Evolutionary conservation across 2,329 filamentous ascomycete species (phyloP), one percentile per base, ranked within the genome.

Genomic region (Dactylellina haptotyla): DNA sequence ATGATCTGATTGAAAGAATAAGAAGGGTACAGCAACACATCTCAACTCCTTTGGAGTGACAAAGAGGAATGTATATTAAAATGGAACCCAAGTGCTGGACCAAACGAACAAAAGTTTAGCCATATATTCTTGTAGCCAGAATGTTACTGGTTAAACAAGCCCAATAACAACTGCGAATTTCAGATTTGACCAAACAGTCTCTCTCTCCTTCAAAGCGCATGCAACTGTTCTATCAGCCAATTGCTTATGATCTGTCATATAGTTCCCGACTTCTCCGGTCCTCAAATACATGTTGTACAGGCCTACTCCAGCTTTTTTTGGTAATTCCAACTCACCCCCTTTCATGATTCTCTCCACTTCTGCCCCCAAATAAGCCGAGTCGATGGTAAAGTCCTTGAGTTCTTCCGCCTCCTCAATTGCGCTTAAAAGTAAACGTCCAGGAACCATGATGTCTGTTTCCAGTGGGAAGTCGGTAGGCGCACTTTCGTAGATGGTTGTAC

Each of bases 121-220:
- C n/a, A n/a, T n/a, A n/a, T n/a, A n/a, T n/a, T n/a, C n/a, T n/a
- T n/a, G n/a, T n/a, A n/a, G n/a, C n/a, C n/a, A n/a, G n/a, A n/a
- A n/a, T n/a, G n/a, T n/a, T n/a, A n/a, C n/a, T n/a, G n/a, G n/a
- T 63, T 37, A 73, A 39, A 73, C 48, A 48, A 73, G 16, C 8
- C 69, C 69, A n/a, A 73, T 73, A n/a, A 73, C 69, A 23, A 73
- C 30, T 1, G 54, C 61, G 16, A 73, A 73, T 26, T 73, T 73
- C 61, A 73, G 25, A 48, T 66, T 62, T n/a, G 45, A 37, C 61
- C 61, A 73, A 34, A 65, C 69, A 4, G 10, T 26, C 14, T 73
- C 69, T 25, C 69, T 61, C 41, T 73, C 69, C 30, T 32, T 56
- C 37, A 73, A 56, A 8, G 69, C 53, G 25, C 28, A 25, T 10